Evolutionary conservation across 2,329 filamentous ascomycete species (phyloP), one percentile per base, ranked within the genome.

Genomic region (Ophiostoma ulmi): DNA sequence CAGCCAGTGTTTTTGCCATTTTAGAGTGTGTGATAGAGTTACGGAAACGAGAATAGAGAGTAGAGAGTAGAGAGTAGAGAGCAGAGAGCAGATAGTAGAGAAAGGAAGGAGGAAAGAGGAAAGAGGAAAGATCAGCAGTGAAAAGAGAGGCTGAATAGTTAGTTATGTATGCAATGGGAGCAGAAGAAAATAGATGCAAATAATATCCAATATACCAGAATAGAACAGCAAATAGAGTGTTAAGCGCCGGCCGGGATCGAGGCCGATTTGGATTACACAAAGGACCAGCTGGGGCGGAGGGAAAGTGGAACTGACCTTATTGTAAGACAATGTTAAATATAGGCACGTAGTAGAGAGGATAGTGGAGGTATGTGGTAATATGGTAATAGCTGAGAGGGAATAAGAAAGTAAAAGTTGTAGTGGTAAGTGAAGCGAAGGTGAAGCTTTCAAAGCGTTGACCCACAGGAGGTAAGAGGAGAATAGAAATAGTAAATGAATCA

Each of bases 201-300:
- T 13, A n/a, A 44, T 10, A 48, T 13, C 4, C 5, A 22, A 22
- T 6, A 35, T 26, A 35, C 58, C 35, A 65, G 63, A 39, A 65
- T 65, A 65, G 63, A 65, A 65, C 35, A 38, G 36, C n/a, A 65
- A 36, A 65, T n/a, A 65, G 20, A 64, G 3, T 1, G 36, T 22
- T 65, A 65, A 65, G 63, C 63, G 63, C 63, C 63, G 63, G 63
- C 63, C 63, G 63, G 63, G 63, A 65, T 65, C 63, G 36, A 65
- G 63, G n/a, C 63, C 63, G 63, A 39, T 22, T 22, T 65, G 35
- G 13, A 63, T 63, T 63, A 63, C 58, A 36, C 58, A 65, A 65
- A 22, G 41, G 35, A 65, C 61, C 35, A 22, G 63, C 63, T 65
- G 63, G 36, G 31, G 63, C 63, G 63, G 63, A 4, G 35, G 63